Evolutionary conservation across 164 flowering plant species (phyloP), one percentile per base, ranked within the genome.

Genomic region (Chimonanthus salicifolius): DNA sequence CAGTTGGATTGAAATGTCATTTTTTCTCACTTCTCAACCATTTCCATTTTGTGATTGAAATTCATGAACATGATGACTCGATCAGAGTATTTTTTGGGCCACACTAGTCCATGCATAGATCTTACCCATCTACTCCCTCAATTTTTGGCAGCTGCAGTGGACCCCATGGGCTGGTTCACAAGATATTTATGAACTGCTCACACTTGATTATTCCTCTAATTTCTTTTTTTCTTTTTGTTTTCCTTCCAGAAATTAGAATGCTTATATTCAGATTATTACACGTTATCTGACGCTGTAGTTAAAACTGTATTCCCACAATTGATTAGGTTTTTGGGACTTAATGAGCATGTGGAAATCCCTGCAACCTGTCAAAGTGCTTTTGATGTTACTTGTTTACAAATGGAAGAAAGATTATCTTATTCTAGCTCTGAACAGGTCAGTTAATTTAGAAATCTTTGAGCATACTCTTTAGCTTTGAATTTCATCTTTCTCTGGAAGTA

Each of bases 341-440:
- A 80, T 11, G 97, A 92, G 77, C 72, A 82, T 15, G 74, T 74
- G n/a, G 89, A 88, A 77, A 88, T 94, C 67, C 97, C 98, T 68
- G 72, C 33, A 48, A 76, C 94, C 64, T 96, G 97, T 82, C 78
- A 75, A 72, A 86, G 85, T 78, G 83, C 90, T 71, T 94, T 96
- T 84, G 93, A 87, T 74, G 89, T 90, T 18, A 84, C 86, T 67
- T 92, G 99, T 78, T 78, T 79, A 54, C 81, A 89, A 68, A 95
- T 95, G 99, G 97, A 90, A 81, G 92, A 91, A 80, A 88, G 83
- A 74, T 71, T 93, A 72, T 83, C 92, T 18, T 95, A 90, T 82
- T 78, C 91, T 20, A 69, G 78, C 75, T 74, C 78, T 62, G 98
- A 95, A 78, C 87, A 92, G 93, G 99, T 93, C 84, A 44, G 6